A percentile compares a stretch with the other conserved stretches of the same genome.
Evolutionary conservation across 495 filamentous ascomycete genomes (phyloP).

Genomic region (Tetracladium setigerum): DNA sequence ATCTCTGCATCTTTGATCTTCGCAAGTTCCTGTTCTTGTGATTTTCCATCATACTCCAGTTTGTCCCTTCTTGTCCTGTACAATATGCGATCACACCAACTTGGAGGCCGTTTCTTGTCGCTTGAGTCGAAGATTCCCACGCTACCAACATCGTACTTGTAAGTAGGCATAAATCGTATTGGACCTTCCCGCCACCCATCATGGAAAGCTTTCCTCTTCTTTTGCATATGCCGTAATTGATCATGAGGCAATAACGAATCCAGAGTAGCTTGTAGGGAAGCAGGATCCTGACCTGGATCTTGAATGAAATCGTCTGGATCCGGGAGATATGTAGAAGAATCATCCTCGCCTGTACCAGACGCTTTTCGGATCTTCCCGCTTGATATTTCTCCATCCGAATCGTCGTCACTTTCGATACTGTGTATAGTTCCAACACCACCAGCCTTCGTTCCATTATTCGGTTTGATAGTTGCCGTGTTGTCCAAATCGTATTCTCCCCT

Average conservation of each 20-base stretch:
- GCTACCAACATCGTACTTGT: conserved; percentile 95
- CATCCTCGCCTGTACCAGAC: conserved; percentile 7
- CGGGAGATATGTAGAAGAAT: conserved; percentile 28
- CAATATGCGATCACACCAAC: conserved; percentile 97
- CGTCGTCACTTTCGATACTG: conserved; percentile 26
- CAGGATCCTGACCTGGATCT: conserved; percentile 43
- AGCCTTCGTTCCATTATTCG: conserved; percentile 7
- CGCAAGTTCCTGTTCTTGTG: conserved; percentile 55
- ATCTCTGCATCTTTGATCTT: conserved; percentile 75
- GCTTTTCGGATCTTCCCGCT: conserved; percentile 10
- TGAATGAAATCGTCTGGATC: conserved; percentile 48
- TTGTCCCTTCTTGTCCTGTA: conserved; percentile 69
- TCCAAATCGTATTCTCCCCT: conserved; percentile 62
- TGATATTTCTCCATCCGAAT: conserved; percentile 25
- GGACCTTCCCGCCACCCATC: conserved; percentile 88
- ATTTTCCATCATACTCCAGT: conserved; percentile 59
- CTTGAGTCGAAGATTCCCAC: conserved; percentile 89
- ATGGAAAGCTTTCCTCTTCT: conserved; percentile 68
- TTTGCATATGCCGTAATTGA: conserved; percentile 71
- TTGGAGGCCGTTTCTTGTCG: conserved; percentile 85
- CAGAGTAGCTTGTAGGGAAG: conserved; percentile 72
- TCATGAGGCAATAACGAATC: conserved; percentile 84
- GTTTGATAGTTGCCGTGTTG: conserved; percentile 26
- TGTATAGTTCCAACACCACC: conserved; percentile 1
- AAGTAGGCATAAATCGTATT: conserved; percentile 86